phyloP scores from a whole-genome alignment of 371 early-diverging fungal species.

The Mucor piriformis region DNA sequence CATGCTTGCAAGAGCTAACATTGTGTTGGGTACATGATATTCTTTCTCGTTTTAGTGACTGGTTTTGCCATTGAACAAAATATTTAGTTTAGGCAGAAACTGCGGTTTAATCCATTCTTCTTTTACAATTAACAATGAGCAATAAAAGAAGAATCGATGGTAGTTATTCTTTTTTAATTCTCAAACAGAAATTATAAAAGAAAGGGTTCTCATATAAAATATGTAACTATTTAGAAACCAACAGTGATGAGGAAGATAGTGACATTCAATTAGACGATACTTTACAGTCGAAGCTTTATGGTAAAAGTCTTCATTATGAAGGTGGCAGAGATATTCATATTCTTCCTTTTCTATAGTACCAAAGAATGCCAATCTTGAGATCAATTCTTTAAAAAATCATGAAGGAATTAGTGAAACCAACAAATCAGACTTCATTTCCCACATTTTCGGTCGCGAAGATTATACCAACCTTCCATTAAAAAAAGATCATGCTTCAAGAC shows the following conservation, averaged over 20 bases:
- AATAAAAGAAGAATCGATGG: conserved; percentile 32
- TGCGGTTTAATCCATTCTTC: not conserved
- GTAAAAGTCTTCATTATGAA: conserved; percentile 18
- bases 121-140: conserved; percentile 14
- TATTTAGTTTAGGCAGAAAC: too few species aligned
- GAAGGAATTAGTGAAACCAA: conserved; percentile 24
- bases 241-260: conserved; percentile 47
- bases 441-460: conserved; percentile 73
- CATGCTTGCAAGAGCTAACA: too few species aligned
- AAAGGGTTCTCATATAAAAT: not conserved
- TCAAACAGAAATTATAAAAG: not conserved
- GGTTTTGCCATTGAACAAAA: too few species aligned
- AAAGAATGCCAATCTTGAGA: conserved; percentile 62
- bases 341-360: conserved; percentile 37
- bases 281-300: conserved; percentile 43
- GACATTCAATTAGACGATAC: conserved; percentile 47
- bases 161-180: not conserved
- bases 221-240: conserved; percentile 16
- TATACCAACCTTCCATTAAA: conserved; percentile 84
- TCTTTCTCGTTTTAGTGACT: too few species aligned
- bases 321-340: not conserved
- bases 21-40: too few species aligned
- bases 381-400: conserved; percentile 36
- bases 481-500: conserved; percentile 83
- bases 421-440: conserved; percentile 56